Evolutionary conservation across 2,329 filamentous ascomycete species (phyloP), one percentile per base, ranked within the genome.

Genomic region (Colletotrichum higginsianum): DNA sequence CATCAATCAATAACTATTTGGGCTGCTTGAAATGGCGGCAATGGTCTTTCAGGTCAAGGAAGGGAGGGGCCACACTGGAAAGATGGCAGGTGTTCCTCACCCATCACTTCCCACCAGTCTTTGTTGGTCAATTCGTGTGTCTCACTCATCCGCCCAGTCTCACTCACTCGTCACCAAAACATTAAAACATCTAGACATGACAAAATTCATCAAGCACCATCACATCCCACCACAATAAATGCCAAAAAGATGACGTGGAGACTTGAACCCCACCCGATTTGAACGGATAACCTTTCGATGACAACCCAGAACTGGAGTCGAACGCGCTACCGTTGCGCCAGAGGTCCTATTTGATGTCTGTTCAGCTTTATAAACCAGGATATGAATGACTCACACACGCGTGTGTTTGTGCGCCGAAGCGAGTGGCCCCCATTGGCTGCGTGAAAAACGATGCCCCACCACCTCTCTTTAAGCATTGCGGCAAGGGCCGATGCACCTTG

Each of bases 301-400:
- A 26, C 8, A 8, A 3, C 8, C n/a, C 18, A 5, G 46, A 13
- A 18, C 69, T 72, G 69, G 69, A 72, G 69, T 72, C 69, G 69
- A 72, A 72, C 53, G 69, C 69, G 69, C 69, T 72, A 69, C 65
- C 69, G 53, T 69, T 72, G 69, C 69, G 69, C 69, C 69, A 72
- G 61, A 26, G 47, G 69, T 44, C 69, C 40, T 61, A 16, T 15
- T 47, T n/a, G 21, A 7, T 38, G n/a, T 7, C 8, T n/a, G 30
- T 38, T 56, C 3, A 0, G 0, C 3, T 2, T 2, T 16, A 15
- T 9, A 1, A 21, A 12, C 8, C 16, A 4, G 47, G 1, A 42
- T 18, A 69, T 69, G 21, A 50, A 55, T 8, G n/a, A 40, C 3
- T 26, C 38, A 21, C 11, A 1, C 2, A 3, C 21, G 35, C 4